Evolutionary conservation across 2,329 filamentous ascomycete species (phyloP), one percentile per base, ranked within the genome.

Genomic region (Neurospora sp.): DNA sequence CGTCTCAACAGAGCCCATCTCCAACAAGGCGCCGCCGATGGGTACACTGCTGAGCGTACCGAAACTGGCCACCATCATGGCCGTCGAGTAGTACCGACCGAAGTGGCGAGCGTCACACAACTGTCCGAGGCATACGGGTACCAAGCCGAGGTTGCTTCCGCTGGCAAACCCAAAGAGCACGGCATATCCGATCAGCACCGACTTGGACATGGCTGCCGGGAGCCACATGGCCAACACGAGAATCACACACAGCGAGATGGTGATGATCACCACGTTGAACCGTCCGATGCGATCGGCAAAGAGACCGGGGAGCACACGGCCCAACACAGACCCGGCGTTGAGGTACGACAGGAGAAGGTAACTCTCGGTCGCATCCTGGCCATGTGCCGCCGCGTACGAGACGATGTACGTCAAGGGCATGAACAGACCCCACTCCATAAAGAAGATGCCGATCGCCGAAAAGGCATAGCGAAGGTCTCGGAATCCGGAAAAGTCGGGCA

Each of bases 281-380:
- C 92, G 87, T 0, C 93, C 93, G 3, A 93, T 78, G 67, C 84
- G 87, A 77, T 97, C 93, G 0, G 92, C 90, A 8, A 93, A 81
- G 72, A 91, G 85, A 0, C 93, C 92, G 0, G 93, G 92, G 0
- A 93, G 82, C 79, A 88, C 91, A 28, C 93, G 87, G 3, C 93
- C 93, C 8, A 96, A 81, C 68, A 91, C 88, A 0, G 90, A 92
- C 11, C 91, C 92, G 0, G 88, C 92, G 77, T 96, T 96, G 75
- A 97, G 85, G 70, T 96, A 87, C 0, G 92, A 88, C n/a, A 96
- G 84, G 37, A 96, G 84, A 71, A 92, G 89, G 78, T 92, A 95
- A 1, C 90, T 86, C 73, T 91, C 86, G 0, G 81, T 81, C 0
- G 81, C 79, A 66, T 83, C 82, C 74, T 92, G 84, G n/a, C 88